Evolutionary conservation across 768 basidiomycete species (phyloP).

Genomic region (Boletus subparvulus): DNA sequence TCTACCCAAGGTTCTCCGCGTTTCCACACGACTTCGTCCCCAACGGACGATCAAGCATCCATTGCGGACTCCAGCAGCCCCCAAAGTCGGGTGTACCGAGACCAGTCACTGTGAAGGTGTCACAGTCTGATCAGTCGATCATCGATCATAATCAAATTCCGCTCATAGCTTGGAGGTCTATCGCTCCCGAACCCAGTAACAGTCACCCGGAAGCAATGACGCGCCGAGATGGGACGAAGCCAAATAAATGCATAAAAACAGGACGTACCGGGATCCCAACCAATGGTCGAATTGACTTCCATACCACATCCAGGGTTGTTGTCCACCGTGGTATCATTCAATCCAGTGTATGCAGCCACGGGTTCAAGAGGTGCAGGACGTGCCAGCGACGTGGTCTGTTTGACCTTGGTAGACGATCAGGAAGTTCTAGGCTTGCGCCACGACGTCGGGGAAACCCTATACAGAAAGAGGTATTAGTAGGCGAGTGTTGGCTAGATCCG

Average conservation of each 20-base stretch:
- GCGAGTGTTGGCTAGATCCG: too few relatives aligned
- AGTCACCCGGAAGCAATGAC: neutral
- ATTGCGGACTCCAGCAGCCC: constrained; percentile 42
- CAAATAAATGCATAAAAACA: neutral
- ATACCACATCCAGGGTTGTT: constrained; percentile 63
- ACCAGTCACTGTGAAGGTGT: constrained; percentile 44
- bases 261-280: constrained; percentile 59
- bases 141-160: neutral
- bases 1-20: neutral
- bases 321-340: constrained; percentile 62
- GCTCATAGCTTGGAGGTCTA: neutral
- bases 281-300: constrained; percentile 52
- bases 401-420: constrained; percentile 43
- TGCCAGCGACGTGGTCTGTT: constrained; percentile 50
- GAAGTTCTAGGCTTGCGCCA: constrained; percentile 56
- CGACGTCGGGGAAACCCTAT: constrained; percentile 55
- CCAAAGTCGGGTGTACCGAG: constrained; percentile 54
- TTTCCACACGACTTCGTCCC: neutral
- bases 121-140: neutral
- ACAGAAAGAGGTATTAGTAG: neutral
- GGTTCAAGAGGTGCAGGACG: constrained; percentile 68
- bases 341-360: constrained; percentile 43
- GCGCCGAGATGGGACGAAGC: neutral
- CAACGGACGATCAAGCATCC: neutral
- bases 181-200: neutral